phyloP scores from a whole-genome alignment of 2,329 filamentous ascomycete species.

The Clarireedia monteithiana region DNA sequence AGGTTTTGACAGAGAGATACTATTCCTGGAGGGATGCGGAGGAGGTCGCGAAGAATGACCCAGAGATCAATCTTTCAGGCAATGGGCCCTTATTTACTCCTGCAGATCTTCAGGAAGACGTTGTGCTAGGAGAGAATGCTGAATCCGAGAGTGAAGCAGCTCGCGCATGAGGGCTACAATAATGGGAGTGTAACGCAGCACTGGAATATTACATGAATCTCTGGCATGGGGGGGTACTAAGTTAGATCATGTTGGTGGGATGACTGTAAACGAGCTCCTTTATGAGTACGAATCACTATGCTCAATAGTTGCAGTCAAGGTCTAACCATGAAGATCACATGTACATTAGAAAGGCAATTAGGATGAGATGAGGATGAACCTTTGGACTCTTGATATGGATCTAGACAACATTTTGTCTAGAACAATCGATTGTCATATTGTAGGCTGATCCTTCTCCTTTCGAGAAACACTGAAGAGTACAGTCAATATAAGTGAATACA shows the following conservation, averaged over 20 bases:
- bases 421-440: background rate
- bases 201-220: background rate
- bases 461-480: no score
- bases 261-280: background rate
- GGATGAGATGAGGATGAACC: background rate
- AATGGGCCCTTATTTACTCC: slow-evolving; percentile 25
- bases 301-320: background rate
- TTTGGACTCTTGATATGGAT: slow-evolving; percentile 1
- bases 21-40: slow-evolving; percentile 80
- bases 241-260: background rate
- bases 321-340: slow-evolving; percentile 3
- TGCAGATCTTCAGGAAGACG: slow-evolving; percentile 27
- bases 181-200: background rate
- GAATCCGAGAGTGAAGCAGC: background rate
- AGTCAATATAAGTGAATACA: background rate
- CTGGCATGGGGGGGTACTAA: background rate
- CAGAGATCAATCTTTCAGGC: slow-evolving; percentile 48
- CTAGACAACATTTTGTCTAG: background rate
- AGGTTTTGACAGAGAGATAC: slow-evolving; percentile 77
- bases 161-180: background rate
- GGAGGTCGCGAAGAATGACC: slow-evolving; percentile 55
- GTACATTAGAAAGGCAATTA: slow-evolving; percentile 8
- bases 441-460: no score
- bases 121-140: background rate
- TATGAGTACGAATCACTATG: background rate